These are phyloP conservation scores for Pseudogymnoascus sp. DNA, from an alignment of 2,329 filamentous ascomycete species.

Conservation along the genomic window DNA sequence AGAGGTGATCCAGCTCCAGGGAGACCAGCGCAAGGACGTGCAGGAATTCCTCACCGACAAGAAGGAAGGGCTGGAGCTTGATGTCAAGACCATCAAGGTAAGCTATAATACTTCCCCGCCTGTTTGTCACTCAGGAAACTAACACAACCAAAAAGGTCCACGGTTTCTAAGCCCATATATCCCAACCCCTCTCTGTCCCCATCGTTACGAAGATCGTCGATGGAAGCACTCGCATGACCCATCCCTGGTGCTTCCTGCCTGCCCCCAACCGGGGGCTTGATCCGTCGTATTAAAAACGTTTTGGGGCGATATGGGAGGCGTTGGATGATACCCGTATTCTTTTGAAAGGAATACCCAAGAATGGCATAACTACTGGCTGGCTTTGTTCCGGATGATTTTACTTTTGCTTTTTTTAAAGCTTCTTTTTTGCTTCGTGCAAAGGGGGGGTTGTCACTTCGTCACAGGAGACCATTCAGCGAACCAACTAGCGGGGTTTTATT, in stretches of 20 bases:
- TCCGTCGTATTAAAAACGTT: conserved; percentile 21
- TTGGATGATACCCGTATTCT: conserved; percentile 29
- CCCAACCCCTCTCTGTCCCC: conserved; percentile 22
- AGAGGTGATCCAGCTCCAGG: conserved; percentile 99
- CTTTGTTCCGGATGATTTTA: not conserved
- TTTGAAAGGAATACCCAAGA: conserved; percentile 22
- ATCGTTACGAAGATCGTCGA: conserved; percentile 23
- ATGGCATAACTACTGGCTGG: conserved; percentile 14
- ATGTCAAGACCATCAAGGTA: conserved; percentile 96
- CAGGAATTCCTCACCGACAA: conserved; percentile 96
- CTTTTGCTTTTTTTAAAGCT: not conserved
- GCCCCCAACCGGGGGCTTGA: conserved; percentile 21
- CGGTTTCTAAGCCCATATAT: conserved; percentile 49
- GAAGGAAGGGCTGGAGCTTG: conserved; percentile 87
- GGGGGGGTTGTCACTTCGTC: not conserved
- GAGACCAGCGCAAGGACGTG: conserved; percentile 98
- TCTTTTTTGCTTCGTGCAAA: not conserved
- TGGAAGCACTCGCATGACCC: conserved; percentile 23
- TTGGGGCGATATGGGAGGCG: conserved; percentile 25
- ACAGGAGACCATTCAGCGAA: not conserved
- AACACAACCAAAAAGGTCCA: conserved; percentile 37
- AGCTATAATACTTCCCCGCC: conserved; percentile 12
- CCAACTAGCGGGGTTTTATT: not conserved
- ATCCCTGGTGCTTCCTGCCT: conserved; percentile 25
- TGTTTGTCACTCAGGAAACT: not conserved